phyloP scores from a whole-genome alignment of 352 stramenopile genomes.

The Peronospora farinosa region DNA sequence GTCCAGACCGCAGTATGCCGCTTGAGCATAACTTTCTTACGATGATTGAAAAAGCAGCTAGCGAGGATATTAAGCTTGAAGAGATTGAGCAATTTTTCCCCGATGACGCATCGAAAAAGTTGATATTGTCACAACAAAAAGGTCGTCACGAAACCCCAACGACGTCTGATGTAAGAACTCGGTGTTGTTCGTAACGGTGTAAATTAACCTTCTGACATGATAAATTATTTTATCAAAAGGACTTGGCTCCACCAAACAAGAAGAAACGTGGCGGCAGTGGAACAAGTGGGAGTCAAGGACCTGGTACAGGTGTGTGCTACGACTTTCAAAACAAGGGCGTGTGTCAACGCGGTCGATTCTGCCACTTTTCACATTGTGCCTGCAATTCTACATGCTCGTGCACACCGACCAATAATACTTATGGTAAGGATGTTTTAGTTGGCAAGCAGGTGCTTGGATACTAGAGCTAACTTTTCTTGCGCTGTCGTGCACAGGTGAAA shows the following conservation, averaged over 20 bases:
- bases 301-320: conserved; percentile 79
- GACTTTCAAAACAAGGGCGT: conserved; percentile 87
- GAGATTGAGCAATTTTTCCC: conserved; percentile 78
- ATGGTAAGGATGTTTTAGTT: conserved; percentile 37
- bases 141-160: conserved; percentile 30
- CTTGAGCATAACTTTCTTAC: conserved; percentile 51
- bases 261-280: conserved; percentile 51
- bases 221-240: conserved; percentile 24
- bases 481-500: conserved; percentile 42
- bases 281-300: conserved; percentile 26
- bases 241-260: conserved; percentile 48
- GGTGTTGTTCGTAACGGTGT: background rate
- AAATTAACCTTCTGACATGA: background rate
- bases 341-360: conserved; percentile 76
- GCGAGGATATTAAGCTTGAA: conserved; percentile 71
- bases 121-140: conserved; percentile 31
- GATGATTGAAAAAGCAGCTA: conserved; percentile 65
- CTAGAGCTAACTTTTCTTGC: conserved; percentile 12
- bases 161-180: conserved; percentile 36
- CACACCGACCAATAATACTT: conserved; percentile 77
- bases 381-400: conserved; percentile 84
- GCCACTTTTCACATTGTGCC: conserved; percentile 84
- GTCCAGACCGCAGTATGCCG: conserved; percentile 58
- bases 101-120: conserved; percentile 58
- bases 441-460: conserved; percentile 1